Evolutionary conservation across 2,329 filamentous ascomycete genomes (phyloP).

Genomic region (Colletotrichum lupini): DNA sequence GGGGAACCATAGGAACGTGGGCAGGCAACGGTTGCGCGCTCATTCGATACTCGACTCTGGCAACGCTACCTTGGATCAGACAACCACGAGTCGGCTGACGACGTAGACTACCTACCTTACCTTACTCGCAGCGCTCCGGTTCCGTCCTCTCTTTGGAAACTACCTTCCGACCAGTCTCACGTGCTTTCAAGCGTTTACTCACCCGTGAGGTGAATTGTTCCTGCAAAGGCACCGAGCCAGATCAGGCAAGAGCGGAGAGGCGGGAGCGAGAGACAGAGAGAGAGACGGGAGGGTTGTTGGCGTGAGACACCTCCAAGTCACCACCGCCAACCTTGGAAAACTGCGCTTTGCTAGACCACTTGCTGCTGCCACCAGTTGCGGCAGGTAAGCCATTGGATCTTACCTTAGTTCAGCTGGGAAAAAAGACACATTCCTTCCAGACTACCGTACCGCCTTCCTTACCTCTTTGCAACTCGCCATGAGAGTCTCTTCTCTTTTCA

Average conservation of each 20-base stretch:
- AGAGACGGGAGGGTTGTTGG: neutral
- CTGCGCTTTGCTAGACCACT: neutral
- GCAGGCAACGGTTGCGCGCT: neutral
- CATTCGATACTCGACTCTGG: neutral
- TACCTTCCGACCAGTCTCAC: neutral
- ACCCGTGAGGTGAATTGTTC: neutral
- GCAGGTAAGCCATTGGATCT: neutral
- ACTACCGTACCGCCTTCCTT: neutral
- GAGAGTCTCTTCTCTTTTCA: slow-evolving; percentile 1
- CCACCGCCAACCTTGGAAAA: neutral
- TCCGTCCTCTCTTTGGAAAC: neutral
- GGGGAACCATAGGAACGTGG: neutral
- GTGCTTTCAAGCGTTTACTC: neutral
- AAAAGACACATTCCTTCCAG: neutral
- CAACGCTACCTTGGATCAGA: neutral
- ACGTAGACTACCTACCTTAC: neutral
- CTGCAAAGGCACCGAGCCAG: neutral
- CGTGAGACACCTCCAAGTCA: slow-evolving; percentile 1
- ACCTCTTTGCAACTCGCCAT: slow-evolving; percentile 3
- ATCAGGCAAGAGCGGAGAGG: neutral
- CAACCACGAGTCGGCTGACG: neutral
- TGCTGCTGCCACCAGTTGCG: neutral
- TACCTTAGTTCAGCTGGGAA: neutral
- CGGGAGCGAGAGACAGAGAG: neutral
- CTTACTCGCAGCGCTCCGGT: slow-evolving; percentile 1